Percentiles rank a stretch among this genome's conserved stretches.
phyloP scores from a whole-genome alignment of 495 filamentous ascomycete species.

The Aspergillus avenaceus region DNA sequence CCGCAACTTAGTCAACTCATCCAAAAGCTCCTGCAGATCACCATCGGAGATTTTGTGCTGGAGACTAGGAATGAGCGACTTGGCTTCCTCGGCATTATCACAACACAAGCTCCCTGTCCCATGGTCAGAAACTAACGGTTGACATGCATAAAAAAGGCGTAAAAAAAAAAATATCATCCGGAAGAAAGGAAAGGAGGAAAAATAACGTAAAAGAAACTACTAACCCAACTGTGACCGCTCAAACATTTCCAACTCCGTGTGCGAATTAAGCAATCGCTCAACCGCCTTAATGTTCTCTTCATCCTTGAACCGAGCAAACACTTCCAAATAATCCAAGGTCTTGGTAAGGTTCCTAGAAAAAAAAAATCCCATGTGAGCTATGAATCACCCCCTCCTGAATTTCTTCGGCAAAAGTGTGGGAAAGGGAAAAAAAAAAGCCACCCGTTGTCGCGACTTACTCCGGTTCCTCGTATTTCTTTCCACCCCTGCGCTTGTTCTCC shows the following conservation, averaged over 20 bases:
- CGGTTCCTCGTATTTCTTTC: constrained; percentile 48
- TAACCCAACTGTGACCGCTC: constrained; percentile 90
- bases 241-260: constrained; percentile 79
- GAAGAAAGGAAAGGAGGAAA: constrained; percentile 5
- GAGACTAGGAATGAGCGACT: constrained; percentile 89
- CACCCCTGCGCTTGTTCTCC: constrained; percentile 50
- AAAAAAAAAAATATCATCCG: not conserved
- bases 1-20: constrained; percentile 81
- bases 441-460: too few species aligned
- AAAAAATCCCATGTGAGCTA: constrained; percentile 8
- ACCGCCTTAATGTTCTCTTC: constrained; percentile 92
- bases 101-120: constrained; percentile 78
- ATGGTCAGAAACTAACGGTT: constrained; percentile 10
- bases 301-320: constrained; percentile 91
- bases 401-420: not conserved
- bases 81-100: constrained; percentile 89
- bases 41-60: constrained; percentile 82
- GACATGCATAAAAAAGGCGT: not conserved
- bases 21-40: constrained; percentile 78
- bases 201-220: constrained; percentile 20
- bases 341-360: constrained; percentile 60
- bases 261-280: constrained; percentile 71
- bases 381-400: not conserved
- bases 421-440: too few species aligned
- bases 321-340: constrained; percentile 85